Percentiles rank a stretch among this genome's conserved stretches.
These are phyloP conservation scores for Ligustrum vulgare DNA, from an alignment of 257 asterid species.

Conservation along the genomic window DNA sequence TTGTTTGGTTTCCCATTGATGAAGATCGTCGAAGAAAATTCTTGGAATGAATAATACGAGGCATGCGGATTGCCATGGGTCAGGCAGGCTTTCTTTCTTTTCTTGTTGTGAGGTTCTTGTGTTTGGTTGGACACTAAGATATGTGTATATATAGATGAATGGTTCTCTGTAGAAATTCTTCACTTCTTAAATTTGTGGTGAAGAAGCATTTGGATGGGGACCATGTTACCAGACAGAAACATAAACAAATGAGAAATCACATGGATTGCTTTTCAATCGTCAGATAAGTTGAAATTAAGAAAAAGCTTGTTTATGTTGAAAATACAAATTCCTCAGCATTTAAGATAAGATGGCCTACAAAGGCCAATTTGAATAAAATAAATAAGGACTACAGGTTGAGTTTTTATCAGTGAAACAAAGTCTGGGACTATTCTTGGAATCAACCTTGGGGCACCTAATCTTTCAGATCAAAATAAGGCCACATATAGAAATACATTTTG, in stretches of 20 bases:
- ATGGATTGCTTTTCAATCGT: too few species aligned
- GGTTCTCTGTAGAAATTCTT: too few species aligned
- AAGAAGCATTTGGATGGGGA: too few species aligned
- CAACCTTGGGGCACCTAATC: background rate
- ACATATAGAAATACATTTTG: too few species aligned
- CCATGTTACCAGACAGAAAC: too few species aligned
- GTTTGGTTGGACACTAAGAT: too few species aligned
- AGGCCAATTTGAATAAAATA: background rate
- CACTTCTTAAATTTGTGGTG: too few species aligned
- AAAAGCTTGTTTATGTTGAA: background rate
- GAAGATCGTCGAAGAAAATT: background rate
- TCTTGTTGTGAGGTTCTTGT: background rate
- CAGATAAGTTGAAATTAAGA: too few species aligned
- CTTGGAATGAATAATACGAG: background rate
- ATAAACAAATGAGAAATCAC: too few species aligned
- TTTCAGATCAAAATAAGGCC: too few species aligned
- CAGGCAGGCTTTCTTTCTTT: background rate
- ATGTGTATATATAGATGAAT: too few species aligned
- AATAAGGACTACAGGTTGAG: background rate
- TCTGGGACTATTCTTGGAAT: background rate
- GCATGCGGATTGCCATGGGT: constrained; percentile 14
- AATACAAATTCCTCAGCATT: background rate
- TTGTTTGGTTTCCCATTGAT: background rate
- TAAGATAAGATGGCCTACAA: background rate
- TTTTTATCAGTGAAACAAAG: background rate